phyloP scores from a whole-genome alignment of 257 asterid species.

The Fraxinus anomala region DNA sequence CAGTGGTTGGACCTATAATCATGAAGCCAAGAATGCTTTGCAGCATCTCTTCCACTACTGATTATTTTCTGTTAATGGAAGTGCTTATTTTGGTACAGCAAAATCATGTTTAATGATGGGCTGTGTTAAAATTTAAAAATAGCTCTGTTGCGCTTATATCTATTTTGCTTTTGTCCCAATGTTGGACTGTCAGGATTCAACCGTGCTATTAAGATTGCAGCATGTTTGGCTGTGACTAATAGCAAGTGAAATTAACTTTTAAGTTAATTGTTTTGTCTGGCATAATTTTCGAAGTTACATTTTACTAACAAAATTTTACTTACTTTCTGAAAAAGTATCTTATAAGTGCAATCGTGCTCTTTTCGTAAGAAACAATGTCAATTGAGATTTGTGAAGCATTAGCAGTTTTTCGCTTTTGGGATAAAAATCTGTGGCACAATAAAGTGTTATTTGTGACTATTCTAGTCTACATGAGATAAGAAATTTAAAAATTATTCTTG shows the following conservation, averaged over 20 bases:
- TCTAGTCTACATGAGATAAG: no score
- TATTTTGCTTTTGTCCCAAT: background rate
- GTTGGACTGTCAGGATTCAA: background rate
- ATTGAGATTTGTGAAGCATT: no score
- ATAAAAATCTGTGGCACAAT: no score
- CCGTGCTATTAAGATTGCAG: background rate
- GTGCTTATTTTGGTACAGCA: background rate
- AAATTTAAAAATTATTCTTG: no score
- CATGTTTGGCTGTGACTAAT: background rate
- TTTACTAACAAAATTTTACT: no score
- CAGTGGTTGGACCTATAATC: background rate
- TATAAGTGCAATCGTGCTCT: no score
- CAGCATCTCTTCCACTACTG: background rate
- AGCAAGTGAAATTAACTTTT: background rate
- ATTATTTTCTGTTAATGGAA: background rate
- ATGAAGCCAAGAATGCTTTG: background rate
- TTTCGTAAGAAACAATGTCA: no score
- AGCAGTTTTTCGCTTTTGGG: no score
- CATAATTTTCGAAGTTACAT: background rate
- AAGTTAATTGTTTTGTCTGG: no score
- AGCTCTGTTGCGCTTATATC: background rate
- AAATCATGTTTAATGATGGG: background rate
- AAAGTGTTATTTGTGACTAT: no score
- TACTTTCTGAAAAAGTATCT: background rate
- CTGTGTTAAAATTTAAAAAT: background rate